phyloP scores from a whole-genome alignment of 768 basidiomycete species.

The Boletus eberwhitei region DNA sequence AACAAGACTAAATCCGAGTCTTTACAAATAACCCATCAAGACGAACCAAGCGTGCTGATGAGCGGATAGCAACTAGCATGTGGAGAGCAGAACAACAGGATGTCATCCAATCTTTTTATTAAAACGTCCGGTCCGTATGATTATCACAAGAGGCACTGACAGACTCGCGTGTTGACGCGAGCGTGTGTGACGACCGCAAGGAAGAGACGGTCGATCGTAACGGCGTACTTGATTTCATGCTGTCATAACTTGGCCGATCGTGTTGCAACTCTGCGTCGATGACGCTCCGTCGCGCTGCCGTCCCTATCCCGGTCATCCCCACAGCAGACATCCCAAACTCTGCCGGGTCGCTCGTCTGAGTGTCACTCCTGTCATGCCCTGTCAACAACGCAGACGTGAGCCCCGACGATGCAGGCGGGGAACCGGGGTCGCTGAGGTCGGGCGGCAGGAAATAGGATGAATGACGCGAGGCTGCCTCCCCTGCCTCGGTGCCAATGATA shows the following conservation, averaged over 20 bases:
- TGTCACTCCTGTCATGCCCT: slow-evolving; percentile 24
- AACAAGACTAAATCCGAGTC: background rate
- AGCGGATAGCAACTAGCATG: background rate
- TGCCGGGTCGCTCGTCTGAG: slow-evolving; percentile 10
- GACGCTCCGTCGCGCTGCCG: slow-evolving; percentile 35
- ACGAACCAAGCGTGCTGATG: background rate
- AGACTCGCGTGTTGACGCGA: background rate
- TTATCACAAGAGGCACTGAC: background rate
- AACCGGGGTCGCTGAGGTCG: slow-evolving; percentile 8
- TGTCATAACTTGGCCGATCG: slow-evolving; percentile 15
- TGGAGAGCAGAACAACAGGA: background rate
- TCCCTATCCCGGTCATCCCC: slow-evolving; percentile 49
- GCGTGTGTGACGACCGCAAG: slow-evolving; percentile 3
- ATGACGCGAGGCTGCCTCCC: slow-evolving; percentile 5
- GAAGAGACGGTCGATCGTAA: slow-evolving; percentile 1
- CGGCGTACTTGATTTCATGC: slow-evolving; percentile 6
- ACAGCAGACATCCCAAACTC: slow-evolving; percentile 20
- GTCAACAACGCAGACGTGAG: slow-evolving; percentile 33
- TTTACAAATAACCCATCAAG: background rate
- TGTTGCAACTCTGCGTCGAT: slow-evolving; percentile 15
- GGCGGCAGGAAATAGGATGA: slow-evolving; percentile 12
- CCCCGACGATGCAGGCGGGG: slow-evolving; percentile 27
- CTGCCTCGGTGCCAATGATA: slow-evolving; percentile 26
- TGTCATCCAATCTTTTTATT: background rate
- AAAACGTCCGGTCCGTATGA: slow-evolving; percentile 8